Conservation (phyloP, 169 alveolate species). For the Cytauxzoon felis region DNA sequence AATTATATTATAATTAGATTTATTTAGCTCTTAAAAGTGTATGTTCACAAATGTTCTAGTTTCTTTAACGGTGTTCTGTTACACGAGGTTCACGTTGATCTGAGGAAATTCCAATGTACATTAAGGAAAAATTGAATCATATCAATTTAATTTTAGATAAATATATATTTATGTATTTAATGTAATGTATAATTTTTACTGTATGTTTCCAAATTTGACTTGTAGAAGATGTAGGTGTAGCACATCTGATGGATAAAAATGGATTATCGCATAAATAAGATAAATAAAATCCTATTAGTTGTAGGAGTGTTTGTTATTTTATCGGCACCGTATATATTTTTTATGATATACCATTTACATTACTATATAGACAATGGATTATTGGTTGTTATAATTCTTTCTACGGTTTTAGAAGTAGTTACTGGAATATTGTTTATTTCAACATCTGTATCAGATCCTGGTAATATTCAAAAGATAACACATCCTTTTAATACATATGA, state of each 20-base stretch:
- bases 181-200: too few relatives aligned
- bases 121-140: too few relatives aligned
- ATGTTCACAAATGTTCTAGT: too few relatives aligned
- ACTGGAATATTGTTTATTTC: conserved; percentile 19
- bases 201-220: too few relatives aligned
- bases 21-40: too few relatives aligned
- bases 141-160: too few relatives aligned
- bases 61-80: too few relatives aligned
- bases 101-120: too few relatives aligned
- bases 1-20: conserved; percentile 95
- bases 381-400: background rate
- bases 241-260: background rate
- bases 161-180: too few relatives aligned
- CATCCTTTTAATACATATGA: conserved; percentile 53
- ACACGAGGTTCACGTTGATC: too few relatives aligned
- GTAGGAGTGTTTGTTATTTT: conserved; percentile 9
- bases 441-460: conserved; percentile 36
- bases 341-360: conserved; percentile 18
- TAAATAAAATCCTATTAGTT: conserved; percentile 13
- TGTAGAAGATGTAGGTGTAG: too few relatives aligned
- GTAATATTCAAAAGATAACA: conserved; percentile 23
- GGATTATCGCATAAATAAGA: background rate
- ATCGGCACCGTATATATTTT: conserved; percentile 28
- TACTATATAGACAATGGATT: background rate
- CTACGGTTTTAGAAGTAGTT: conserved; percentile 3